These are phyloP conservation scores for Syncephalastrum racemosum DNA, from an alignment of 371 early-diverging fungal genomes.

Conservation along the genomic window DNA sequence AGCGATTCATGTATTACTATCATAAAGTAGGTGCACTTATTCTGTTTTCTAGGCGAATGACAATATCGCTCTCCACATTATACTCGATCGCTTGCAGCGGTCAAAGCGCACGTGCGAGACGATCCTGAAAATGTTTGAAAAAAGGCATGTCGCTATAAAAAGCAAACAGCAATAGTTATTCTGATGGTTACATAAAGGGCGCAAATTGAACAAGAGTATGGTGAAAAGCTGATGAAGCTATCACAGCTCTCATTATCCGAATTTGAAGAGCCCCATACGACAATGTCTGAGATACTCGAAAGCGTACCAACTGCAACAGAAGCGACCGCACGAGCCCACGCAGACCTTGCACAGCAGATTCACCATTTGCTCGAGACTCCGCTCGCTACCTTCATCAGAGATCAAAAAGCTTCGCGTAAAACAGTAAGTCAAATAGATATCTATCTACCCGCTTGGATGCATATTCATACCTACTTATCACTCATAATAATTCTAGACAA, in stretches of 20 bases:
- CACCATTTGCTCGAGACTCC: slow-evolving; percentile 25
- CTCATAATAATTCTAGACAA: slow-evolving; percentile 9
- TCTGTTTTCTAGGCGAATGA: slow-evolving; percentile 1
- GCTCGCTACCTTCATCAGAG: slow-evolving; percentile 21
- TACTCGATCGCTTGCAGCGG: slow-evolving; percentile 4
- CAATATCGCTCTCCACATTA: slow-evolving; percentile 1
- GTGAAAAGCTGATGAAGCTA: slow-evolving; percentile 21
- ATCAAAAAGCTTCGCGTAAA: slow-evolving; percentile 25
- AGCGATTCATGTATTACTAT: no score
- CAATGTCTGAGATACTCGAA: slow-evolving; percentile 21
- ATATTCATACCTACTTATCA: background rate
- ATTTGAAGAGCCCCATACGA: slow-evolving; percentile 18
- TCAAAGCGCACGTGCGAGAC: slow-evolving; percentile 7
- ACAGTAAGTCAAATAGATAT: slow-evolving; percentile 9
- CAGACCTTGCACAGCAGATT: slow-evolving; percentile 32
- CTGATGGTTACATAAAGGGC: slow-evolving; percentile 11
- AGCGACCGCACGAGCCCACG: slow-evolving; percentile 27
- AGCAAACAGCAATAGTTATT: background rate
- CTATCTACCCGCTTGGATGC: no score
- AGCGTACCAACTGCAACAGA: slow-evolving; percentile 26
- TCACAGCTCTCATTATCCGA: slow-evolving; percentile 22
- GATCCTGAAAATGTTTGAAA: slow-evolving; percentile 5
- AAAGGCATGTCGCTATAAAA: slow-evolving; percentile 1
- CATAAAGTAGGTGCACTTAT: no score
- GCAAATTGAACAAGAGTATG: slow-evolving; percentile 28